Base-by-base conservation (phyloP, 345 rosid genomes). In the Boechera divaricarpa region DNA sequence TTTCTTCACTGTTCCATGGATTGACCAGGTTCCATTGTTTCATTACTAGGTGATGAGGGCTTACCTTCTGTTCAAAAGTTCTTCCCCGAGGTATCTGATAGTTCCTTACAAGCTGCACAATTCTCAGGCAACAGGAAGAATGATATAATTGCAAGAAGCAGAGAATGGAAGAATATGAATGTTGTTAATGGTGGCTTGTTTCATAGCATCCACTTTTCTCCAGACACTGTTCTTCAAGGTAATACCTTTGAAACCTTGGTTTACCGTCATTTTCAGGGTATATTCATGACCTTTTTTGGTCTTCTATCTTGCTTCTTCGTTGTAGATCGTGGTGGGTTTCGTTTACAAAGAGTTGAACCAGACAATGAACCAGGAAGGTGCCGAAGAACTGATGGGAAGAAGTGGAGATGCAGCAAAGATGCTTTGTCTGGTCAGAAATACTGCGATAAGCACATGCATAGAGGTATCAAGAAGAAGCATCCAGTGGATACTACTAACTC, bases 321-420 rank as follows among this genome's bases (percentile, higher is more conserved):
- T 57, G 66, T 69, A 78, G 87, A 80, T 31, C 70, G 77, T 79
- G 70, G 69, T 35, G 69, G 77, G 36, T 33, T 81, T 35, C 4
- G 61, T 63, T 35, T 72, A 42, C 52, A 57, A 32, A 68, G 67
- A 65, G 80, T 60, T 48, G 78, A 80, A 35, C 44, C 38, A 61
- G 88, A 81, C 31, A 81, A 62, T 28, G 88, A 83, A 76, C 79
- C 76, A 41, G 81, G 88, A 69, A 85, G 96, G 73, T 92, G 94
- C 64, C 72, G 87, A 74, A 89, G 96, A 86, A 92, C 96, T 16
- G 96, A 90, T 62, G 96, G 98, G 57, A 90, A 86, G 86, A 85
- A 84, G 69, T 90, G 98, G 98, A 83, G 90, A 60, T 85, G 96
- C 80, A 78, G 85, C 29, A 83, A 77, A 66, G 89, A 75, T 29